phyloP scores from a whole-genome alignment of 768 basidiomycete species.

The Gautieria morchelliformis region DNA sequence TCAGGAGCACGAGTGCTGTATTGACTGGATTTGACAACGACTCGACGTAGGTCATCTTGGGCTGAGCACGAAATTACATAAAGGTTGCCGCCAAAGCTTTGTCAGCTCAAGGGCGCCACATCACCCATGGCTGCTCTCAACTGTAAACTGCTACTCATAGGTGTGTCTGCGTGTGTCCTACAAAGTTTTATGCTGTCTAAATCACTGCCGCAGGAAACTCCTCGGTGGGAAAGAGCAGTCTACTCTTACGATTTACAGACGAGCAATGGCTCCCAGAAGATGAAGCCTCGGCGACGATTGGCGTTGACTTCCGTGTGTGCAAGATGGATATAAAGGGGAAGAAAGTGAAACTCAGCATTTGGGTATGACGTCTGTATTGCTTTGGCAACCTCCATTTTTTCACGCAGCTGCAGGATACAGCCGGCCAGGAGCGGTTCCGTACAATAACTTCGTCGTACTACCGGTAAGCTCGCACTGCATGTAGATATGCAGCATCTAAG shows the following conservation, averaged over 20 bases:
- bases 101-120: not conserved
- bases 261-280: slow-evolving; percentile 92
- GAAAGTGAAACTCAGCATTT: slow-evolving; percentile 90
- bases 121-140: slow-evolving; percentile 4
- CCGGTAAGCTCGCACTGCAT: slow-evolving; percentile 41
- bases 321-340: slow-evolving; percentile 79
- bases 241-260: slow-evolving; percentile 91
- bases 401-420: slow-evolving; percentile 61
- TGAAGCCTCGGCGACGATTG: slow-evolving; percentile 77
- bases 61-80: too few relatives aligned
- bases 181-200: not conserved
- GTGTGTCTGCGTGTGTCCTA: not conserved
- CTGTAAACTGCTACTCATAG: slow-evolving; percentile 11
- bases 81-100: not conserved
- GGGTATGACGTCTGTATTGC: slow-evolving; percentile 49
- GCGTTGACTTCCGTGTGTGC: slow-evolving; percentile 71
- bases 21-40: slow-evolving; percentile 52
- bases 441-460: slow-evolving; percentile 96
- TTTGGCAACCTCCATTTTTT: not conserved
- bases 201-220: slow-evolving; percentile 48
- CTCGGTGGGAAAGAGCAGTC: slow-evolving; percentile 87
- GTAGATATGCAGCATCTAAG: slow-evolving; percentile 15
- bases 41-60: not conserved
- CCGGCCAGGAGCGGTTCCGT: slow-evolving; percentile 93
- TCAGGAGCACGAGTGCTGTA: slow-evolving; percentile 68